Base-by-base conservation (phyloP, 2,329 filamentous ascomycete genomes). In the Bipolaris gigantea region DNA sequence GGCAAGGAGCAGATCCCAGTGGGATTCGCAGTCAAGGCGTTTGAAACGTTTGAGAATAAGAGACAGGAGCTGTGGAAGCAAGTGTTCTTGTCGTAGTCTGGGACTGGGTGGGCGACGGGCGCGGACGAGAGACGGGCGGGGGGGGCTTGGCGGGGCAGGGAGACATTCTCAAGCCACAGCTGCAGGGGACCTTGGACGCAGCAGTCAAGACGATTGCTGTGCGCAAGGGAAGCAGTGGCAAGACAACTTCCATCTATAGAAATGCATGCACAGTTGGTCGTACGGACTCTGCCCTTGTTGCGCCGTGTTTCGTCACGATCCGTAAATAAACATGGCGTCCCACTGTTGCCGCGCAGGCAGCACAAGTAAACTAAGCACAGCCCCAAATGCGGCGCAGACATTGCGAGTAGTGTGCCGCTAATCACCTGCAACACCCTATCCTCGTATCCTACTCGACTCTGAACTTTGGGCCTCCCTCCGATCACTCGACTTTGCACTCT, bases 1-100 rank as follows among this genome's bases (percentile, higher is more conserved):
- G 80, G 80, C 2, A 75, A 81, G 41, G 81, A 83, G 45, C 79
- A 83, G 65, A 78, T 84, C 51, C 73, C 77, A 0, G 77, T 84
- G 11, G 79, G 80, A 2, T 75, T 74, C 46, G 73, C 76, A 2
- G 73, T 72, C 54, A 64, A 66, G 10, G 62, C 70, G 0, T 80
- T 78, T 48, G 69, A 80, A 34, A 69, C 68, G 1, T 82, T 81
- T 59, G 82, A 83, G 66, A 59, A 73, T 18, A 75, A 77, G 57
- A 71, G 81, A 35, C 80, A 83, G 70, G 73, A 77, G 36, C 56
- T 61, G 42, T 73, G 68, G 34, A 61, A 66, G 13, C 48, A 57
- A 16, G 30, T 64, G n/a, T 61, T 63, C 15, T 19, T 55, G 43
- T 39, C 38, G n/a, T 34, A 36, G 19, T 35, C 16, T n/a, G n/a